phyloP scores from a whole-genome alignment of 2,329 filamentous ascomycete species.

The Diaporthe longicolla region DNA sequence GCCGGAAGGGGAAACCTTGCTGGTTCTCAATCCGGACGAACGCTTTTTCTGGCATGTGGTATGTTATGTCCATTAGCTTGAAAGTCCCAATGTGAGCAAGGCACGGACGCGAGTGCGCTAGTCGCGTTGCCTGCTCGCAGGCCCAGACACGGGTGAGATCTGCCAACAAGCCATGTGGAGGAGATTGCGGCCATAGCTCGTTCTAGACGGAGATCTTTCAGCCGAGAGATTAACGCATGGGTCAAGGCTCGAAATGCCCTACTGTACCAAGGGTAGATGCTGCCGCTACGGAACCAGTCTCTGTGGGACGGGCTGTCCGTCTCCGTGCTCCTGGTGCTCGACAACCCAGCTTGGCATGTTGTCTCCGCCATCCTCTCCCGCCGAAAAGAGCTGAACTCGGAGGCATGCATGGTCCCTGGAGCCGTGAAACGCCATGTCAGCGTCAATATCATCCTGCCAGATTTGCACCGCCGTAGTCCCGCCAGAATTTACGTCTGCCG shows the following conservation, averaged over 20 bases:
- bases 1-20: slow-evolving; percentile 29
- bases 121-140: slow-evolving; percentile 6
- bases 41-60: slow-evolving; percentile 38
- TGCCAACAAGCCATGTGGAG: slow-evolving; percentile 12
- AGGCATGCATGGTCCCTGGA: slow-evolving; percentile 40
- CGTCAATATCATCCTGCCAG: neutral
- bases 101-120: slow-evolving; percentile 34
- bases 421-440: slow-evolving; percentile 38
- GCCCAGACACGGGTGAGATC: slow-evolving; percentile 1
- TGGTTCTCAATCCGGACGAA: slow-evolving; percentile 37
- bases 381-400: slow-evolving; percentile 30
- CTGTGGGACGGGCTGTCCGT: neutral
- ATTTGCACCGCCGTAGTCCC: slow-evolving; percentile 4
- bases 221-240: slow-evolving; percentile 11
- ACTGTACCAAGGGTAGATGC: neutral
- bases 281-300: neutral
- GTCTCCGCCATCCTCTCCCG: neutral
- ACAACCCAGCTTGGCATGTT: slow-evolving; percentile 11
- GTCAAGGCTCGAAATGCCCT: slow-evolving; percentile 5
- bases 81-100: slow-evolving; percentile 15
- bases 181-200: slow-evolving; percentile 4
- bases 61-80: slow-evolving; percentile 19
- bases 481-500: neutral
- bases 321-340: slow-evolving; percentile 16
- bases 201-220: slow-evolving; percentile 30